Conservation (phyloP, 192 early-diverging fungal species). For the Coemansia sp. region DNA sequence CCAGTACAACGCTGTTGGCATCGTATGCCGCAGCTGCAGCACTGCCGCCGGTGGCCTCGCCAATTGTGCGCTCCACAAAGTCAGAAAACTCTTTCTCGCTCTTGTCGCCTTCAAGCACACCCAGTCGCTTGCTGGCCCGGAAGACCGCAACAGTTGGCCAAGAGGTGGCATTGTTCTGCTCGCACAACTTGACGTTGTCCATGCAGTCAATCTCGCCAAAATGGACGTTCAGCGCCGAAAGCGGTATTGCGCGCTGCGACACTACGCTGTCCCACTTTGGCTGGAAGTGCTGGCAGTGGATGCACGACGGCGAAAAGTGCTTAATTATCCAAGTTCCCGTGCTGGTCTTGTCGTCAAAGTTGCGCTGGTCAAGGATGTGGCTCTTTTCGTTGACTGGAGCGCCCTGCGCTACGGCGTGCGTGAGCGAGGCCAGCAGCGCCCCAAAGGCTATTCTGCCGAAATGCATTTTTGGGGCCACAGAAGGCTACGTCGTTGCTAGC, state of each 20-base stretch:
- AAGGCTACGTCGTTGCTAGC: background rate
- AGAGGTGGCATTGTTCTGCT: constrained; percentile 46
- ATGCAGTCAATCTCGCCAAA: constrained; percentile 69
- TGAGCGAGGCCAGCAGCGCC: constrained; percentile 7
- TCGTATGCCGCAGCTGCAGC: background rate
- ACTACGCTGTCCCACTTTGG: constrained; percentile 73
- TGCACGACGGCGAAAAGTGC: constrained; percentile 82
- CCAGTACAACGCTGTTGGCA: constrained; percentile 52
- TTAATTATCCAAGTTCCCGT: constrained; percentile 72
- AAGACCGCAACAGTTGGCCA: constrained; percentile 64
- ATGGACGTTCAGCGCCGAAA: constrained; percentile 52
- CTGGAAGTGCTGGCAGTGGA: constrained; percentile 74
- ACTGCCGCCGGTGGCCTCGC: background rate
- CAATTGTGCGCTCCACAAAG: constrained; percentile 11
- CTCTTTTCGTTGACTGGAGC: constrained; percentile 45
- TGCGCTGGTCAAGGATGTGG: constrained; percentile 33
- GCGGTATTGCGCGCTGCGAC: constrained; percentile 17
- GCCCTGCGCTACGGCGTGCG: constrained; percentile 9
- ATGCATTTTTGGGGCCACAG: constrained; percentile 8
- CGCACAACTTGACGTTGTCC: constrained; percentile 57
- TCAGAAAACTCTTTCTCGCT: constrained; percentile 13
- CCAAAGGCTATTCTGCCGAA: constrained; percentile 8
- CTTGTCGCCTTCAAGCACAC: constrained; percentile 21
- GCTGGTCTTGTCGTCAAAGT: constrained; percentile 45
- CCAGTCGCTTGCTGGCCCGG: constrained; percentile 9